A percentile compares a stretch with the other conserved stretches of the same genome.
These are phyloP conservation scores for Steccherinum ochraceum DNA, from an alignment of 768 basidiomycete genomes.

Conservation along the genomic window DNA sequence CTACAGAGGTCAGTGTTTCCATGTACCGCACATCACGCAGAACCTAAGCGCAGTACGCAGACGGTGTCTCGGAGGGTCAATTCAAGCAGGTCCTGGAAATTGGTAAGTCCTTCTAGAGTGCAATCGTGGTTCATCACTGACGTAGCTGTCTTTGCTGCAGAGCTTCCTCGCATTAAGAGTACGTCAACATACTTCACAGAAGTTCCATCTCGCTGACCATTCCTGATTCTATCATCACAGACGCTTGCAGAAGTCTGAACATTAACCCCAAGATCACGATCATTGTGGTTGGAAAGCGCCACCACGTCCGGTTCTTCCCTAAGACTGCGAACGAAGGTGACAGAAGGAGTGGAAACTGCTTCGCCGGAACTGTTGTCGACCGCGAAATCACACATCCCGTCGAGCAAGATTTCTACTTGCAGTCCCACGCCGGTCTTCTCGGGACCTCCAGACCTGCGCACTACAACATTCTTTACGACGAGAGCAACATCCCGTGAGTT, in stretches of 20 bases:
- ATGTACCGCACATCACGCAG: not conserved
- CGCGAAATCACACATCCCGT: constrained; percentile 60
- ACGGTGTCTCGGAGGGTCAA: constrained; percentile 54
- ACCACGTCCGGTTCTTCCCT: constrained; percentile 64
- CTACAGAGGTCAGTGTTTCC: constrained; percentile 49
- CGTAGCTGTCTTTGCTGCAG: constrained; percentile 23
- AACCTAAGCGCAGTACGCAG: constrained; percentile 22
- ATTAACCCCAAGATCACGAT: constrained; percentile 68
- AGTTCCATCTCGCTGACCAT: constrained; percentile 3
- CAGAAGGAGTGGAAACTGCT: constrained; percentile 57
- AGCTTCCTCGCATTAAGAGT: constrained; percentile 59
- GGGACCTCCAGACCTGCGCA: constrained; percentile 71
- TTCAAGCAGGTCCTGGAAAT: constrained; percentile 41
- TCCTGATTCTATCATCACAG: constrained; percentile 28
- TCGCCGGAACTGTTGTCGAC: constrained; percentile 76
- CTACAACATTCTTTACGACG: constrained; percentile 45
- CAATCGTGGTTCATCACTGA: constrained; percentile 1
- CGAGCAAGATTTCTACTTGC: constrained; percentile 75
- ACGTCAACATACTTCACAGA: constrained; percentile 4
- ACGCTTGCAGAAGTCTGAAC: constrained; percentile 35
- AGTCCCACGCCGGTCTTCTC: constrained; percentile 69
- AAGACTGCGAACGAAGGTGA: constrained; percentile 40
- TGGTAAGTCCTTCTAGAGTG: constrained; percentile 33
- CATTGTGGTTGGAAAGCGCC: constrained; percentile 75
- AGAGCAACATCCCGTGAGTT: constrained; percentile 56